A percentile compares a stretch with the other conserved stretches of the same genome.
Conservation (phyloP, 164 flowering plant species). For the Umbellularia californica region DNA sequence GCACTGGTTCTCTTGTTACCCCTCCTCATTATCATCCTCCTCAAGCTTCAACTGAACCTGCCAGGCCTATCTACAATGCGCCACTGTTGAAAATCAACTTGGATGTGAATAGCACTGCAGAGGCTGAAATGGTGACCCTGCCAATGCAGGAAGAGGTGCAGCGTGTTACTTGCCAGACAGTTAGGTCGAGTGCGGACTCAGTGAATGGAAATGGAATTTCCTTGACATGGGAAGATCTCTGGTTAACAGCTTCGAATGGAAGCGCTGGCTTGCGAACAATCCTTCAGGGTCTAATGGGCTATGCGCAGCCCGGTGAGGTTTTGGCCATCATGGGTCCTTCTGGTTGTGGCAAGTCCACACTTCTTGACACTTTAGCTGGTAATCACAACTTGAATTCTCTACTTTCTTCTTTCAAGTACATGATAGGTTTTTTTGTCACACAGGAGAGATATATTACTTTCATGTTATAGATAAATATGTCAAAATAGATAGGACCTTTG, state of each 20-base stretch:
- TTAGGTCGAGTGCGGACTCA: not conserved
- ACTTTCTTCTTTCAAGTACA: not conserved
- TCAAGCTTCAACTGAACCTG: not conserved
- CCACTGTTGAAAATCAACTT: not conserved
- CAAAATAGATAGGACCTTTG: not conserved
- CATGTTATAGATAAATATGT: not conserved
- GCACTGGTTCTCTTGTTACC: not conserved
- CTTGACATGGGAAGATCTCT: slow-evolving; percentile 43
- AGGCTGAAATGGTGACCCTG: not conserved
- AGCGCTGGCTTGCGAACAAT: slow-evolving; percentile 17
- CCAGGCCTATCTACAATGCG: not conserved
- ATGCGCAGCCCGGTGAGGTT: slow-evolving; percentile 39
- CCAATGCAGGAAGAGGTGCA: not conserved
- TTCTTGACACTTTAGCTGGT: slow-evolving; percentile 52
- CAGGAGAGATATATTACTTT: not conserved
- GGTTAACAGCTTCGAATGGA: slow-evolving; percentile 27
- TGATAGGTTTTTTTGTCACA: not conserved
- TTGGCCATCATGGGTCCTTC: slow-evolving; percentile 59
- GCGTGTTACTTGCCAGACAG: not conserved
- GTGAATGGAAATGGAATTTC: slow-evolving; percentile 10
- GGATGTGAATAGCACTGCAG: not conserved
- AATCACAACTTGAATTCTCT: not conserved
- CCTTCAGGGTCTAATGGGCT: slow-evolving; percentile 39
- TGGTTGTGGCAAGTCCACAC: slow-evolving; percentile 53
- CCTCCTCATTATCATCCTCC: not conserved